phyloP scores from a whole-genome alignment of 108 stramenopile species.

The Cyclostephanos tholiformis region DNA sequence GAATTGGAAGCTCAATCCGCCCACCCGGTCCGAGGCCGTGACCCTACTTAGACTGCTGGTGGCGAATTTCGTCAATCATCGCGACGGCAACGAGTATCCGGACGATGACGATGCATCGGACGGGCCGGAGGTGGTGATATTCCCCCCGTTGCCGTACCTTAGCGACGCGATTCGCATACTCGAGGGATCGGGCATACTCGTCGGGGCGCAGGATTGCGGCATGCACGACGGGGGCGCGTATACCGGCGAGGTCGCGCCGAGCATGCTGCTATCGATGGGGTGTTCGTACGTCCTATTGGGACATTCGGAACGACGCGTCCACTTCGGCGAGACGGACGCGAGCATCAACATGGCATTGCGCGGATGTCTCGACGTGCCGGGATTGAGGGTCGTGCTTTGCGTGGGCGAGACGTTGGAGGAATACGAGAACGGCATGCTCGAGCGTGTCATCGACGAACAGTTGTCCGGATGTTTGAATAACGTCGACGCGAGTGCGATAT shows the following conservation, averaged over 20 bases:
- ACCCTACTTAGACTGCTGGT: slow-evolving; percentile 58
- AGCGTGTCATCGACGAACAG: slow-evolving; percentile 49
- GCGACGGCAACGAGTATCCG: slow-evolving; percentile 7
- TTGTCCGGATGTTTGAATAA: slow-evolving; percentile 57
- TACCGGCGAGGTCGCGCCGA: slow-evolving; percentile 59
- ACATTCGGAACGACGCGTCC: slow-evolving; percentile 61
- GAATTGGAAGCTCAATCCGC: slow-evolving; percentile 81
- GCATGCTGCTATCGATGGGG: slow-evolving; percentile 51
- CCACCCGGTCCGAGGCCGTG: slow-evolving; percentile 58
- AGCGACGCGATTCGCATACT: slow-evolving; percentile 40
- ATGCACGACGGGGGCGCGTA: slow-evolving; percentile 51
- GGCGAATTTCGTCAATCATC: slow-evolving; percentile 54
- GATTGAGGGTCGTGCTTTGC: slow-evolving; percentile 51
- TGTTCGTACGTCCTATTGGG: slow-evolving; percentile 53
- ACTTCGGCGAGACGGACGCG: slow-evolving; percentile 52
- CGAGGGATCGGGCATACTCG: slow-evolving; percentile 71
- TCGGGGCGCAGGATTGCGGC: slow-evolving; percentile 75
- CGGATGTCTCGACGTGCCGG: slow-evolving; percentile 29
- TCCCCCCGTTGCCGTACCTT: slow-evolving; percentile 74
- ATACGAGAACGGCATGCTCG: slow-evolving; percentile 43
- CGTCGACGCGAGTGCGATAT: slow-evolving; percentile 27
- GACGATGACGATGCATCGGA: not conserved
- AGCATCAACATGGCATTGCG: slow-evolving; percentile 47
- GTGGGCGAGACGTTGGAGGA: slow-evolving; percentile 54
- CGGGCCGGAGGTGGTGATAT: slow-evolving; percentile 59